Percentiles rank a stretch among this genome's conserved stretches.
Conservation (phyloP, 805 yeast genomes). For the Kodamaea hsintzibuensis region DNA sequence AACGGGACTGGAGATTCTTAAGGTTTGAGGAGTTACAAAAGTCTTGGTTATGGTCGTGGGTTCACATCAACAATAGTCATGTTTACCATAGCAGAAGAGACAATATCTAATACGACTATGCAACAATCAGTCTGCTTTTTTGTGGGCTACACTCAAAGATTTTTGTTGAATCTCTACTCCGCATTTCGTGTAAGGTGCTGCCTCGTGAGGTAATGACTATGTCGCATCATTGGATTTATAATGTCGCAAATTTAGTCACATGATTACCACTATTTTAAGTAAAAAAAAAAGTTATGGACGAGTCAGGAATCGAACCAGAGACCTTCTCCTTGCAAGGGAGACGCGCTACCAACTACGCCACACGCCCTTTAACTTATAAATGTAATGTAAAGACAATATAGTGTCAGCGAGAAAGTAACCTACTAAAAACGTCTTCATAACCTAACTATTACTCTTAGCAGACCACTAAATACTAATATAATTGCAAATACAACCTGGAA, state of each 20-base stretch:
- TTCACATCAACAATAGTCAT: not conserved
- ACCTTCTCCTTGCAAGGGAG: constrained; percentile 78
- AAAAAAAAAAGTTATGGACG: constrained; percentile 48
- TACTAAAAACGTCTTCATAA: too few relatives aligned
- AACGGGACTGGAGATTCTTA: not conserved
- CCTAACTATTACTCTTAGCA: too few relatives aligned
- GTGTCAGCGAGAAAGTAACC: too few relatives aligned
- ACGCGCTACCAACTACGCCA: constrained; percentile 86
- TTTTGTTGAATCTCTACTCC: constrained; percentile 1
- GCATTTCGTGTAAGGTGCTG: not conserved
- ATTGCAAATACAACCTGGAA: too few relatives aligned
- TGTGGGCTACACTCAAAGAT: not conserved
- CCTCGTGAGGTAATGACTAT: too few relatives aligned
- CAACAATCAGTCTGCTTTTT: not conserved
- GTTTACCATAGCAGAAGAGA: not conserved
- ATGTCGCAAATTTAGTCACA: too few relatives aligned
- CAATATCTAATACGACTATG: not conserved
- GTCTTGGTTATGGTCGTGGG: not conserved
- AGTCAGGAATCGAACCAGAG: constrained; percentile 78
- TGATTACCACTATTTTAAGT: too few relatives aligned
- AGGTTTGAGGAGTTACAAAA: not conserved
- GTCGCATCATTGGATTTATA: too few relatives aligned
- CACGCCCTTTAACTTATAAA: constrained; percentile 49
- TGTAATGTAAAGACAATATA: too few relatives aligned
- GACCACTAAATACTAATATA: too few relatives aligned